Conservation (phyloP, 2,329 filamentous ascomycete species). For the Arachnomyces sp. region DNA sequence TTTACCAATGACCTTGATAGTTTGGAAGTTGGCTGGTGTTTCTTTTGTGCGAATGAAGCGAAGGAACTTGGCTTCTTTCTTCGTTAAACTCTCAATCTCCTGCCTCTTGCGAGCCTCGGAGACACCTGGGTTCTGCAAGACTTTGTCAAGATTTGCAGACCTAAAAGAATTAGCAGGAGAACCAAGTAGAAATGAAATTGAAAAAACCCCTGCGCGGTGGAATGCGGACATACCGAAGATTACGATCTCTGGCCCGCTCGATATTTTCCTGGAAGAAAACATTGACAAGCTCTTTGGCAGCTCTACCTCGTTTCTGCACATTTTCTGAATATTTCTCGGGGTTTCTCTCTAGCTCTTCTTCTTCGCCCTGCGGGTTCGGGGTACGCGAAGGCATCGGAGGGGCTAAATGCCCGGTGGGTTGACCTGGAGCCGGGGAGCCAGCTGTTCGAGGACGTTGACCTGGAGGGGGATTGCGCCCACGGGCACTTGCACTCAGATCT, state of each 20-base stretch:
- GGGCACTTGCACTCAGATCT: conserved; percentile 69
- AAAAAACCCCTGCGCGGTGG: neutral
- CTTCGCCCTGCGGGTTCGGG: conserved; percentile 49
- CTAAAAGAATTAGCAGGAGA: conserved; percentile 46
- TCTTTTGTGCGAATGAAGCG: conserved; percentile 92
- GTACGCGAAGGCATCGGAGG: conserved; percentile 58
- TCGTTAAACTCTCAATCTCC: conserved; percentile 75
- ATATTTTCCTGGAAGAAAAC: conserved; percentile 98
- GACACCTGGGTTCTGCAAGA: conserved; percentile 69
- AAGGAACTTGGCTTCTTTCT: conserved; percentile 85
- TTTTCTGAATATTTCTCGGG: conserved; percentile 84
- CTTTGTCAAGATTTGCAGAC: conserved; percentile 84
- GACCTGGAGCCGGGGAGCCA: conserved; percentile 50
- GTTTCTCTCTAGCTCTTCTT: conserved; percentile 67
- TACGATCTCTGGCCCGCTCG: conserved; percentile 87
- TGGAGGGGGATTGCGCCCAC: conserved; percentile 59
- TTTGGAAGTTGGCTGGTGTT: conserved; percentile 87
- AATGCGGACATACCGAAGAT: conserved; percentile 63
- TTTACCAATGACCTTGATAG: conserved; percentile 97
- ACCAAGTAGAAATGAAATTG: conserved; percentile 4
- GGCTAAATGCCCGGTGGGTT: conserved; percentile 58
- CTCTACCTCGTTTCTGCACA: conserved; percentile 65
- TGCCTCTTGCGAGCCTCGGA: conserved; percentile 70
- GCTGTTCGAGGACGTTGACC: conserved; percentile 76
- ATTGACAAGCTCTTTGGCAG: conserved; percentile 58